Percentiles rank a stretch among this genome's conserved stretches.
phyloP scores from a whole-genome alignment of 768 basidiomycete genomes.

The Calocybe indica region DNA sequence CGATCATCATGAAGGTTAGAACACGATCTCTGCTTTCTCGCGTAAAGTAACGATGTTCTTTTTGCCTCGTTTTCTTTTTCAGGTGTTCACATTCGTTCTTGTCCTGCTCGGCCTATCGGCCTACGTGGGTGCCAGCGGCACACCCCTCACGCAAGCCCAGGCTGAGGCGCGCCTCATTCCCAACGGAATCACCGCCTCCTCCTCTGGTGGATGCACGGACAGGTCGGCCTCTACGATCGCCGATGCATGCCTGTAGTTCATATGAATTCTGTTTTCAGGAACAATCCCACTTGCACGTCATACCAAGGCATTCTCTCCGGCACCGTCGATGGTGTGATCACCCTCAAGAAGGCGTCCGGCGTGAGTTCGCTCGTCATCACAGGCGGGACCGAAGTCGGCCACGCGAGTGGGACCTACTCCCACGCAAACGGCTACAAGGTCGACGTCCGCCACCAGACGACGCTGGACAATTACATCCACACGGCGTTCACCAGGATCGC shows the following conservation, averaged over 20 bases:
- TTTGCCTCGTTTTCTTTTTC: no score
- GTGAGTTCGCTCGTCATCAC: conserved; percentile 64
- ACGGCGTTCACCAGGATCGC: conserved; percentile 17
- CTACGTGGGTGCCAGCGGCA: conserved; percentile 6
- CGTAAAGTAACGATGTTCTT: no score
- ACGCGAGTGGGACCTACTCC: conserved; percentile 20
- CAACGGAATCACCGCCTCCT: conserved; percentile 20
- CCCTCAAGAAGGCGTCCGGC: conserved; percentile 34
- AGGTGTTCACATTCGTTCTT: neutral
- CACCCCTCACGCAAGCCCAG: conserved; percentile 15
- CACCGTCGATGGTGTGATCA: conserved; percentile 21
- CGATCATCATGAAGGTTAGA: no score
- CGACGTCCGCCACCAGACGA: conserved; percentile 16
- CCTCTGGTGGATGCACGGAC: conserved; percentile 18
- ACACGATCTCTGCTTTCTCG: no score
- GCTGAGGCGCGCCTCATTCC: conserved; percentile 17
- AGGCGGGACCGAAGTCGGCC: conserved; percentile 43
- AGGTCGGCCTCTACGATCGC: conserved; percentile 4
- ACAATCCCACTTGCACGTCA: conserved; percentile 18
- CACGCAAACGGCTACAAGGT: conserved; percentile 23
- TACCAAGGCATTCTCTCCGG: conserved; percentile 20
- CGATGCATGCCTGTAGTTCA: neutral
- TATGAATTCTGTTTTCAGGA: conserved; percentile 2
- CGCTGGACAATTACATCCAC: conserved; percentile 19
- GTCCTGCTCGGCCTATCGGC: neutral